These are phyloP conservation scores for Capsicum chinense DNA, from an alignment of 257 asterid species.

Conservation along the genomic window DNA sequence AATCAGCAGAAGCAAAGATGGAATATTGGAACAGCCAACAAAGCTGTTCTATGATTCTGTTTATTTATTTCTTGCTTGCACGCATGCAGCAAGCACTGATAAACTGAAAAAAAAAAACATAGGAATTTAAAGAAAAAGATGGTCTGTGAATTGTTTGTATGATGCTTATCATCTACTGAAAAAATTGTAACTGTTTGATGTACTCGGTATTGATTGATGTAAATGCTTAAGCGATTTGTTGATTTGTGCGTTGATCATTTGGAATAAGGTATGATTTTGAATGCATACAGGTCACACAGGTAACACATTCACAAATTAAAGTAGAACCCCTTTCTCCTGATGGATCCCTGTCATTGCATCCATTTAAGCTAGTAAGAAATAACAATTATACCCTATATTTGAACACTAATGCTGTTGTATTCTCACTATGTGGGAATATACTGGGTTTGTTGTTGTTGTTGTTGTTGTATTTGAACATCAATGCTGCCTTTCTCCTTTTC, in stretches of 20 bases:
- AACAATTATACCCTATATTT: too few relatives aligned
- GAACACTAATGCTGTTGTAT: too few relatives aligned
- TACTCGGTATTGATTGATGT: neutral
- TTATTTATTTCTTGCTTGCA: neutral
- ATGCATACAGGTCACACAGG: neutral
- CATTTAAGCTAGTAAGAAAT: too few relatives aligned
- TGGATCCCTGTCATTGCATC: too few relatives aligned
- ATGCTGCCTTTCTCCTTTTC: too few relatives aligned
- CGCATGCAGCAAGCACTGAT: neutral
- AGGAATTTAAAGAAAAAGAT: neutral
- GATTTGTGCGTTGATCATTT: neutral
- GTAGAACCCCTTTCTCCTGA: neutral
- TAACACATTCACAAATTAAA: neutral
- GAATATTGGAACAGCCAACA: conserved; percentile 69
- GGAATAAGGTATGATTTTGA: neutral
- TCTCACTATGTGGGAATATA: too few relatives aligned
- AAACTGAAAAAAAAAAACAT: neutral
- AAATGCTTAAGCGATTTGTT: neutral
- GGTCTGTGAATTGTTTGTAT: neutral
- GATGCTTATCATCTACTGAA: conserved; percentile 22
- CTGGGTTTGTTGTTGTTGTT: too few relatives aligned
- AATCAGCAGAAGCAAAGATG: conserved; percentile 74
- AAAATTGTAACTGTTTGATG: neutral
- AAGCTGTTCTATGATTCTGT: conserved; percentile 53
- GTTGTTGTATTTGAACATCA: too few relatives aligned